Evolutionary conservation across 441 rosid species (phyloP), one percentile per base, ranked within the genome.

Genomic region (Gossypium schwendimanii): DNA sequence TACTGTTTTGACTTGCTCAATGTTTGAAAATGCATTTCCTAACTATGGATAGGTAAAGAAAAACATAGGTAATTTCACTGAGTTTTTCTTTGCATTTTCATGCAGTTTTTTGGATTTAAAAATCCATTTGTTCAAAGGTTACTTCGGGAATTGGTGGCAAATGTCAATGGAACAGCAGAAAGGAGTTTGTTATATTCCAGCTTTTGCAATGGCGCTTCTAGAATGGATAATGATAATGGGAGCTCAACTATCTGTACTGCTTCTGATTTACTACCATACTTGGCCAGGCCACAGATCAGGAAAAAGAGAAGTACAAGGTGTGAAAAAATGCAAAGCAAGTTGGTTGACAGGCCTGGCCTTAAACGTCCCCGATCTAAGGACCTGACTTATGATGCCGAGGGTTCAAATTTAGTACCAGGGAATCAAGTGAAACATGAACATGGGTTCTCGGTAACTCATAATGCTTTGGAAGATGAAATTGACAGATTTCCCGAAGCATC

Each of bases 51-150:
- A 18, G 41, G 21, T 17, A 15, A 24, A 50, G 26, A 52, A 52
- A 31, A 67, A 33, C 24, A 6, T 24, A 28, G 39, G 50, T 31
- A 28, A 23, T 23, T 52, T 24, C 58, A 72, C 76, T 67, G 41
- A 77, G 41, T 64, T 24, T 66, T 31, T 28, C 59, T 8, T 68
- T 39, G 44, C 63, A 28, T 71, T 73, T 66, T 73, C 69, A 15
- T 84, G 81, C 94, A 95, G 97, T 88, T 90, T 72, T 95, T 95
- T 80, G 99, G 98, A 63, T 95, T 93, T 76, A 91, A 84, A 82
- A 88, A 86, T 76, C 84, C 87, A 23, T 82, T 87, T 78, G 91
- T 95, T 69, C 96, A 91, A 77, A 86, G 97, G 81, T 76, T 93
- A 75, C 89, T 95, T 70, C 82, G 97, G 80, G 97, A 95, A 83